Evolutionary conservation across 164 flowering plant species (phyloP).

Genomic region (Paratinospora sagittata): DNA sequence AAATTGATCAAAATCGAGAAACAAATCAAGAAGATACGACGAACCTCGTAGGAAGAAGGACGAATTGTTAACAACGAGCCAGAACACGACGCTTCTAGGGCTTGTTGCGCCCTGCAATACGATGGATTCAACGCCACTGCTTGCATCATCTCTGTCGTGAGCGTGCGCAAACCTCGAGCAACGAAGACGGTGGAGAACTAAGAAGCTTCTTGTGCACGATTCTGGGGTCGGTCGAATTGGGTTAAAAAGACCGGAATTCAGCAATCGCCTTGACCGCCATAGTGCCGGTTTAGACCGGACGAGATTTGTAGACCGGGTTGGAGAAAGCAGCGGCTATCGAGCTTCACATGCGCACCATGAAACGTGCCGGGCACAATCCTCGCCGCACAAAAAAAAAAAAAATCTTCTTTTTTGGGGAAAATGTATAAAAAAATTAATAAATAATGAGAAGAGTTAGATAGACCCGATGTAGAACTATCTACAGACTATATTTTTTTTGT

Average conservation of each 20-base stretch:
- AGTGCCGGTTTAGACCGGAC: neutral
- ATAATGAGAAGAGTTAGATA: too few relatives aligned
- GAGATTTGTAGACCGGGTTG: too few relatives aligned
- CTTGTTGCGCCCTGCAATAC: constrained; percentile 28
- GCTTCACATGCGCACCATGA: too few relatives aligned
- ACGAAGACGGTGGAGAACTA: neutral
- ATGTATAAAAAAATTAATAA: too few relatives aligned
- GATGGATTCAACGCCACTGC: constrained; percentile 25
- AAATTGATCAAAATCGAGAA: constrained; percentile 1
- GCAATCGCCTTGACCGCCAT: neutral
- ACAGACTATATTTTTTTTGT: too few relatives aligned
- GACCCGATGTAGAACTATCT: too few relatives aligned
- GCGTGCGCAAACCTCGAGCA: too few relatives aligned
- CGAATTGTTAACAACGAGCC: constrained; percentile 10
- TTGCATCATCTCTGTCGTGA: constrained; percentile 19
- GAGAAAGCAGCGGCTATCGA: too few relatives aligned
- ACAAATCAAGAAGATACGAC: neutral
- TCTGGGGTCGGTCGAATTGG: neutral
- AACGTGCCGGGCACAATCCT: too few relatives aligned
- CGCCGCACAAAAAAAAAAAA: too few relatives aligned
- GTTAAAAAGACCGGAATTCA: neutral
- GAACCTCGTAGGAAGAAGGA: constrained; percentile 23
- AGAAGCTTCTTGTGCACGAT: neutral
- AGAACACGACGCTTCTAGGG: constrained; percentile 39
- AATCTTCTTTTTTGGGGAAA: too few relatives aligned